Evolutionary conservation across 345 rosid species (phyloP), one percentile per base, ranked within the genome.

Genomic region (Angophora floribunda): DNA sequence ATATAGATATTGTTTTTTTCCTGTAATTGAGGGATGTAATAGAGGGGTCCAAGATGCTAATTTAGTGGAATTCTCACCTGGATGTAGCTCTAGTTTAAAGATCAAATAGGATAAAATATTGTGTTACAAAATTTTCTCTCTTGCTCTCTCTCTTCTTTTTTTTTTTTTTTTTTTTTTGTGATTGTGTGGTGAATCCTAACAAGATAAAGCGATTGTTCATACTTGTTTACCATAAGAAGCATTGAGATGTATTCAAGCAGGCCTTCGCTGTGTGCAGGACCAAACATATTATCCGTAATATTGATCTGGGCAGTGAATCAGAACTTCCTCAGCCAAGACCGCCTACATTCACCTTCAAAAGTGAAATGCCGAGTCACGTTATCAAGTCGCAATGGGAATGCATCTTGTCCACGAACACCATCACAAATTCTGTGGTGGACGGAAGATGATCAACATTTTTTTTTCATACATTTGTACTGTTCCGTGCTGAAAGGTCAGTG

Each of bases 191-290:
- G 41, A 36, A 36, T 36, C 41, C 41, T 36, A 36, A 36, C 41
- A 36, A 36, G 41, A 36, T 36, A 36, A 65, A 61, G 51, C 52
- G 3, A 22, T 65, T 16, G 7, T 12, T 32, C 8, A 30, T 6
- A 14, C 80, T 32, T 67, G 16, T 8, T 87, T 7, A 5, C 41
- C 55, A 91, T 59, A 85, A 87, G 85, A 10, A 6, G 87, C 3
- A 15, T 52, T 32, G 30, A 51, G 65, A 30, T 59, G 78, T 55
- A 67, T 67, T 47, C 50, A 47, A 2, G 57, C 47, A 0, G 21
- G 88, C 28, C 49, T 87, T 51, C 47, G 92, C 16, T 91, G 90
- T 15, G 91, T 91, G 26, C 93, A 91, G 85, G 89, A 91, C 79
- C 94, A 12, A 89, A 87, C 55, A 92, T 90, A 91, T 86, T 36